Evolutionary conservation across 345 rosid genomes (phyloP), one percentile per base, ranked within the genome.

Genomic region (Acer saccharum): DNA sequence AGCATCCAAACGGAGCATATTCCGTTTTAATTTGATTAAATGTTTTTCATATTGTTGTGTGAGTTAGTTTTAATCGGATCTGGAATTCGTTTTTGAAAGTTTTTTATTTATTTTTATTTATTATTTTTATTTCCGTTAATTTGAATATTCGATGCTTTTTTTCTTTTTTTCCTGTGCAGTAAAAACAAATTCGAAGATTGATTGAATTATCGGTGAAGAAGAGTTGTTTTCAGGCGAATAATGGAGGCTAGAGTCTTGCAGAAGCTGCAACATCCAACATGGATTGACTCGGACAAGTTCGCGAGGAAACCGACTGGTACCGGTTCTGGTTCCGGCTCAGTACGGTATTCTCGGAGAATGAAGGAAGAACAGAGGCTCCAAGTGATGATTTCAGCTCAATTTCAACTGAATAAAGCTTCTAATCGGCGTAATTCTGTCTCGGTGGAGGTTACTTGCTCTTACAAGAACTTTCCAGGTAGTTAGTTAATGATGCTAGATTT

Each of bases 231-330:
- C 79, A 66, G 52, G 60, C 7, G 52, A 65, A 71, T 43, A n/a
- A 93, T 93, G 97, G 95, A 94, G 78, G 90, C 89, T 17, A 83
- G 79, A 79, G 77, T 84, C 68, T 81, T 82, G 14, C 88, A 81
- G 73, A 83, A 84, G 76, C 57, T 87, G 66, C 93, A 88, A 10
- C 78, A 74, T 77, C 85, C 90, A 41, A 73, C 80, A 48, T 84
- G 89, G 90, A 57, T 83, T 63, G 85, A 78, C 77, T 78, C 77
- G 25, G 87, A 81, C 23, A 83, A 61, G 39, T 46, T 85, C 23
- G 74, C 64, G 32, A 72, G 80, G 57, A 87, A 78, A 71, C 69
- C 74, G 6, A 44, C n/a, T 18, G 72, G 81, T 82, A 10, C 63
- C 12, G 62, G 62, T 13, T 50, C 55, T 32, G 39, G 5, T 32